These are phyloP conservation scores for Cubamyces lactineus DNA, from an alignment of 768 basidiomycete species.

Conservation along the genomic window DNA sequence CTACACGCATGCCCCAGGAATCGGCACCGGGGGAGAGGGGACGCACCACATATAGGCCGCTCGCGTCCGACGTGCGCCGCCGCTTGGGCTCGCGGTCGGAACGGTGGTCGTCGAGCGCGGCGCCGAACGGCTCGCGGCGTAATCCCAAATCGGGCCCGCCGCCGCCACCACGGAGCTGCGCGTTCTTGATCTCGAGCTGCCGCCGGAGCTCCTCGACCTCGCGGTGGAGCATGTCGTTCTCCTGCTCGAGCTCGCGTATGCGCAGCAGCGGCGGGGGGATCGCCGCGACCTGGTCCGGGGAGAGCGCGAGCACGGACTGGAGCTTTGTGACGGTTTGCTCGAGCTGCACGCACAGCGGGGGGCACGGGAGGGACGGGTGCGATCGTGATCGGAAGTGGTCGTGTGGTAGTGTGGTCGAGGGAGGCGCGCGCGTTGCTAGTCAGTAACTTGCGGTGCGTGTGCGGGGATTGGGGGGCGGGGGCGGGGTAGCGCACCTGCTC, in stretches of 20 bases:
- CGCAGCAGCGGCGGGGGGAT: slow-evolving; percentile 74
- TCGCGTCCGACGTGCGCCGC: slow-evolving; percentile 32
- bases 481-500: slow-evolving; percentile 60
- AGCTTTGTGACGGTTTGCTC: slow-evolving; percentile 87
- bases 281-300: slow-evolving; percentile 74
- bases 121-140: slow-evolving; percentile 22
- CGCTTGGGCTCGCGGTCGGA: slow-evolving; percentile 35
- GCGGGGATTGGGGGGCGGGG: too few species aligned
- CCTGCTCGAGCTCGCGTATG: slow-evolving; percentile 83
- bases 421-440: background rate
- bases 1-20: too few species aligned
- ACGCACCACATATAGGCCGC: slow-evolving; percentile 35
- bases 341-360: slow-evolving; percentile 49
- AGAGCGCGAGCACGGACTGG: slow-evolving; percentile 71
- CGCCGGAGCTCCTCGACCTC: slow-evolving; percentile 79
- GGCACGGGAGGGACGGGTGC: slow-evolving; percentile 6
- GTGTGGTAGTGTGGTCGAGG: slow-evolving; percentile 4
- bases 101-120: slow-evolving; percentile 27
- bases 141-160: slow-evolving; percentile 23
- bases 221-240: slow-evolving; percentile 68
- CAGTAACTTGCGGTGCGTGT: too few species aligned
- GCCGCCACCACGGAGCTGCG: slow-evolving; percentile 29
- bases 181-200: slow-evolving; percentile 45
- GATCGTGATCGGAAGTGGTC: background rate
- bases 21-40: too few species aligned